These are phyloP conservation scores for Ampelomyces quisqualis DNA, from an alignment of 2,329 filamentous ascomycete genomes.

Conservation along the genomic window DNA sequence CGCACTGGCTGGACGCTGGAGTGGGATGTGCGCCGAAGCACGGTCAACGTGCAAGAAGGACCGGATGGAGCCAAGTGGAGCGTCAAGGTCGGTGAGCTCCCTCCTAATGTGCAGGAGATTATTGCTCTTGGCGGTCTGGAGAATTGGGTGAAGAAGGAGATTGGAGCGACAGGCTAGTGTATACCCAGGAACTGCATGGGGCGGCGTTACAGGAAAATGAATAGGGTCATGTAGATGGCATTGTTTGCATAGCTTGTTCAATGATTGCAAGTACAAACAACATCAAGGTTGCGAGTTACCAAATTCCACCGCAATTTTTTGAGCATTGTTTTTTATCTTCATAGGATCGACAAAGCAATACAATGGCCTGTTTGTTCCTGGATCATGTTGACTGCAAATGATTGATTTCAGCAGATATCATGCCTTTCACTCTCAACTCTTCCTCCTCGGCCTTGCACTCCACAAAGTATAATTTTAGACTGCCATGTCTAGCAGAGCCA, in stretches of 20 bases:
- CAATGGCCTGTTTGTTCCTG: too few relatives aligned
- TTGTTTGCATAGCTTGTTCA: not conserved
- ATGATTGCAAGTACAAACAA: too few relatives aligned
- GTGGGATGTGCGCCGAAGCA: constrained; percentile 76
- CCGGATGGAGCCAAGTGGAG: constrained; percentile 68
- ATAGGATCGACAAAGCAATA: too few relatives aligned
- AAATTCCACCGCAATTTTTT: not conserved
- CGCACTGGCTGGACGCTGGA: constrained; percentile 80
- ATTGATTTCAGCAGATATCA: too few relatives aligned
- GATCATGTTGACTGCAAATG: too few relatives aligned
- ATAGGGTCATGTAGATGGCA: not conserved
- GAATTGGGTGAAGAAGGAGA: constrained; percentile 77
- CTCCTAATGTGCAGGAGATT: constrained; percentile 75
- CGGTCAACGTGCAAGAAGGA: constrained; percentile 70
- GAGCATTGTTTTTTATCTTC: not conserved
- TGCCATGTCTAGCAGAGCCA: too few relatives aligned
- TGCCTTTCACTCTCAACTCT: too few relatives aligned
- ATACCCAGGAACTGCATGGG: constrained; percentile 12
- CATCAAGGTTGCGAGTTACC: not conserved
- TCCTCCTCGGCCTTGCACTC: too few relatives aligned
- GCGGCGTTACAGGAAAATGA: not conserved
- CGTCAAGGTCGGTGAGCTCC: constrained; percentile 79
- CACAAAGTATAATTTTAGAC: too few relatives aligned
- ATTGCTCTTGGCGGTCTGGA: constrained; percentile 67
- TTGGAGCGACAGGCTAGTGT: constrained; percentile 45